A percentile compares a stretch with the other conserved stretches of the same genome.
Evolutionary conservation across 1,139 yeast genomes (phyloP).

Genomic region (Yamadazyma blattariae): DNA sequence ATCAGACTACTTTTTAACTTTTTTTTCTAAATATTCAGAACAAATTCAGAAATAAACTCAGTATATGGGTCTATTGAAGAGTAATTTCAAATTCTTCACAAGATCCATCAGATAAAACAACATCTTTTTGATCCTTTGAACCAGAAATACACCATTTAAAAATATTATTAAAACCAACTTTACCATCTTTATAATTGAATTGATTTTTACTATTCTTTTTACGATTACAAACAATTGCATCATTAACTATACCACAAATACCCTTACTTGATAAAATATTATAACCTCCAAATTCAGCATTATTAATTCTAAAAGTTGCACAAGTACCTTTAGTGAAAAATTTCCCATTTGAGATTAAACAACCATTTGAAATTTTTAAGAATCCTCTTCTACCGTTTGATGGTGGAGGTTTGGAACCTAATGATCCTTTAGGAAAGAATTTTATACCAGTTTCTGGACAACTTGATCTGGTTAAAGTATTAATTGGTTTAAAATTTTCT

Average conservation of each 20-base stretch:
- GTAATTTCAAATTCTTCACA: slow-evolving; percentile 22
- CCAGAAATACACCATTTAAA: slow-evolving; percentile 61
- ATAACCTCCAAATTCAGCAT: slow-evolving; percentile 71
- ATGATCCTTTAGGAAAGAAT: slow-evolving; percentile 66
- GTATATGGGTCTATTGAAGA: too few species aligned
- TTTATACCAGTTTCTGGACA: slow-evolving; percentile 74
- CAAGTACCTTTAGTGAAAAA: slow-evolving; percentile 87
- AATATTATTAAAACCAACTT: slow-evolving; percentile 62
- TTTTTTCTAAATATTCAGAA: background rate
- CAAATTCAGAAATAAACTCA: too few species aligned
- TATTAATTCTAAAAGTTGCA: slow-evolving; percentile 53
- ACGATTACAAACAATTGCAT: slow-evolving; percentile 33
- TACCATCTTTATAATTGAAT: slow-evolving; percentile 43
- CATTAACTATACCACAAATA: slow-evolving; percentile 55
- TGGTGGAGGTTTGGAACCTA: slow-evolving; percentile 31
- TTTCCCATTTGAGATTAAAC: slow-evolving; percentile 80
- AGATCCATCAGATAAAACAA: slow-evolving; percentile 46
- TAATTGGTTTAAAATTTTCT: slow-evolving; percentile 66
- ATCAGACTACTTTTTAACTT: background rate
- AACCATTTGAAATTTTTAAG: slow-evolving; percentile 60
- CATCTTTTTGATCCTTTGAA: slow-evolving; percentile 48
- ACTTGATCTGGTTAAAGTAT: slow-evolving; percentile 48
- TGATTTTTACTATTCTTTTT: slow-evolving; percentile 41
- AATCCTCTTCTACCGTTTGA: slow-evolving; percentile 40
- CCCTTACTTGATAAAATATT: slow-evolving; percentile 68